phyloP scores from a whole-genome alignment of 192 early-diverging fungal genomes.

The Linnemannia elongata region DNA sequence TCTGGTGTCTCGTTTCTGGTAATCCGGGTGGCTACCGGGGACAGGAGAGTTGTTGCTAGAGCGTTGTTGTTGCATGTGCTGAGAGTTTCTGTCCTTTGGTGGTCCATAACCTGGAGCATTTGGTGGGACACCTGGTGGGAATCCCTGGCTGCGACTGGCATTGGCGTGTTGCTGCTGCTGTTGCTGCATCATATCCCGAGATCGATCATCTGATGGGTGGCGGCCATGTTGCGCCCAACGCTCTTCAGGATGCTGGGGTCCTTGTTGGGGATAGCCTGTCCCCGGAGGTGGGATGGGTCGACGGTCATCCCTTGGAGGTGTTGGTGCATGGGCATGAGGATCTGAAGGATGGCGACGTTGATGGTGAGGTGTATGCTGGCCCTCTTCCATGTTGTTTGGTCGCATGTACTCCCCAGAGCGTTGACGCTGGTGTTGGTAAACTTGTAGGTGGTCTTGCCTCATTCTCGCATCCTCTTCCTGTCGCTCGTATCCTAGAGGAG shows the following conservation, averaged over 20 bases:
- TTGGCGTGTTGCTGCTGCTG: conserved; percentile 11
- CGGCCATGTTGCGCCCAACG: conserved; percentile 34
- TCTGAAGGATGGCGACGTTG: conserved; percentile 31
- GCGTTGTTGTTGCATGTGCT: not conserved
- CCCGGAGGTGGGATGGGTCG: conserved; percentile 6
- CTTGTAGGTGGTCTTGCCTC: conserved; percentile 34
- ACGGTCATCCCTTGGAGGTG: conserved; percentile 50
- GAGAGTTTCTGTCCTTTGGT: not conserved
- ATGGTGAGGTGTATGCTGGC: not conserved
- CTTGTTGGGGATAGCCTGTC: not conserved
- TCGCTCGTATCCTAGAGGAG: conserved; percentile 30
- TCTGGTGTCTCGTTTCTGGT: conserved; percentile 17
- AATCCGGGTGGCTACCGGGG: conserved; percentile 10
- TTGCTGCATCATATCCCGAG: conserved; percentile 9
- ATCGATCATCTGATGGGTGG: conserved; percentile 36
- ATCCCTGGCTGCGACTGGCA: not conserved
- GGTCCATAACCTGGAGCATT: not conserved
- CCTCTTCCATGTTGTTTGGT: conserved; percentile 29
- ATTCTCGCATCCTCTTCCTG: conserved; percentile 29
- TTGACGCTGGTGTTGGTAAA: conserved; percentile 49
- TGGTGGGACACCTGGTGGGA: not conserved
- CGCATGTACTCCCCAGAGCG: conserved; percentile 32
- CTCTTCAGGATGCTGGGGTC: conserved; percentile 20
- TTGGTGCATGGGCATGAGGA: conserved; percentile 31
- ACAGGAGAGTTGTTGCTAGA: not conserved